Evolutionary conservation across 257 asterid species (phyloP).

Genomic region (Nicotiana tomentosiformis): DNA sequence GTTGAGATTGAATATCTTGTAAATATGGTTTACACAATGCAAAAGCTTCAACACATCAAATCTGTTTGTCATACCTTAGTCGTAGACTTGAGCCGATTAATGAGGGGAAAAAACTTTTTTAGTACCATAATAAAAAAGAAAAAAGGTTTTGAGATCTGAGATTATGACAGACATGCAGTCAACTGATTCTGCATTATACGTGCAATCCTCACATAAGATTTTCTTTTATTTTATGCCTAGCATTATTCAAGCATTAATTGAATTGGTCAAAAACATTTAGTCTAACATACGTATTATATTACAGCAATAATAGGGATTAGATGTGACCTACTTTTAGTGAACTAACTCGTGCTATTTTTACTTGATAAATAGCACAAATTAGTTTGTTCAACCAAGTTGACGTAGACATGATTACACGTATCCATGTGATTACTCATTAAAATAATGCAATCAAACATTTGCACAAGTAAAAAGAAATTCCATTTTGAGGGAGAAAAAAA

Average conservation of each 20-base stretch:
- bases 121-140: neutral
- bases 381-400: neutral
- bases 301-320: neutral
- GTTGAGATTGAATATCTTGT: neutral
- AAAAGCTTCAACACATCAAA: neutral
- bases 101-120: neutral
- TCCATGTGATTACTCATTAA: neutral
- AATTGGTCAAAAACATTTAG: neutral
- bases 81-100: neutral
- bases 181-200: neutral
- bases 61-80: neutral
- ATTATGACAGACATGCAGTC: neutral
- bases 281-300: neutral
- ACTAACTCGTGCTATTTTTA: neutral
- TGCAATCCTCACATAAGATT: neutral
- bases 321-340: neutral
- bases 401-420: neutral
- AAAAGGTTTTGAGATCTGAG: neutral
- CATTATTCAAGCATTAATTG: neutral
- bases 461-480: no score
- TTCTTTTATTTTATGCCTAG: neutral
- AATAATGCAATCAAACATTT: neutral
- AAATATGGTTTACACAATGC: neutral
- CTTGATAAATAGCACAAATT: neutral
- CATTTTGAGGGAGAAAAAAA: neutral